Base-by-base conservation (phyloP, 768 basidiomycete genomes). In the Sporobolomyces phaffii region DNA sequence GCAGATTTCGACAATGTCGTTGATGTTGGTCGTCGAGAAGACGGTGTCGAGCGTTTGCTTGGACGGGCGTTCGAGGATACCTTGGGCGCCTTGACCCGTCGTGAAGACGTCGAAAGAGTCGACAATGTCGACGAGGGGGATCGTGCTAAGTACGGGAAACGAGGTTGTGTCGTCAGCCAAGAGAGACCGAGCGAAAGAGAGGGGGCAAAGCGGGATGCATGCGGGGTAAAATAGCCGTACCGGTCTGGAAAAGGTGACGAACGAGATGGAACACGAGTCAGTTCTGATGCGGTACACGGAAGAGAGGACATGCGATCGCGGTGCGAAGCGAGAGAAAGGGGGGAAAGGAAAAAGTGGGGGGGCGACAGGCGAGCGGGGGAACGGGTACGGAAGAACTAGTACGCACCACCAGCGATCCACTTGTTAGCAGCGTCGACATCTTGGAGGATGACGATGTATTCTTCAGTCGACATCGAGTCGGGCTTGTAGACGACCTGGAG, bases 321-420 rank as follows among this genome's bases (percentile, higher is more conserved):
- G n/a, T 44, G 15, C 11, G 22, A n/a, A 22, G 47, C 24, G 5
- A 24, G 24, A 18, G 47, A 29, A n/a, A 31, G 17, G 43, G 29
- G 29, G 24, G 8, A 2, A 3, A 5, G 24, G 1, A 18, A 14
- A 31, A 34, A 5, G 34, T 36, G 26, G 31, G 11, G 26, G 29
- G 58, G 41, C 28, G 34, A 22, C 48, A 34, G 45, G 15, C 28
- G 26, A 24, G 34, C 43, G 40, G 24, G 29, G 20, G 28, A 17
- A 26, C 50, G 67, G 52, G 29, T 18, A 22, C 54, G 73, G 64
- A 72, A 56, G 64, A 24, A 51, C 29, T 53, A 40, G 5, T n/a
- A 75, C 83, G 79, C 69, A 89, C 89, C 88, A 82, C 87, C 89
- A 14, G 79, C 82, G 77, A 84, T 87, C 87, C 87, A 91, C 77